Evolutionary conservation across 768 basidiomycete species (phyloP).

Genomic region (Suillus paluster): DNA sequence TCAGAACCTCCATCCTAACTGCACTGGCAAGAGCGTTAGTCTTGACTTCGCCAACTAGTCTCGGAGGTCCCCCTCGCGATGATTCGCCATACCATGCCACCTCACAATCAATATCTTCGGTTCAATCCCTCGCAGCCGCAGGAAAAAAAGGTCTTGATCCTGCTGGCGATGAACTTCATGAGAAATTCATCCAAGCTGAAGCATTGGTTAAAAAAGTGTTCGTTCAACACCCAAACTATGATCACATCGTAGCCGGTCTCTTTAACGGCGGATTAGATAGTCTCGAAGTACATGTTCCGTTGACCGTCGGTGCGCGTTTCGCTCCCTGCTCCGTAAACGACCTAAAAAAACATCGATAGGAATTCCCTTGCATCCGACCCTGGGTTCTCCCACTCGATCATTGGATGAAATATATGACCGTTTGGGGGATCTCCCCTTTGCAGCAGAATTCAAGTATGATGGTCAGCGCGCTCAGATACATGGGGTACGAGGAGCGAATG

Average conservation of each 20-base stretch:
- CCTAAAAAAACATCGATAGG: conserved; percentile 45
- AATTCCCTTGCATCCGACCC: conserved; percentile 82
- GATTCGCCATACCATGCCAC: conserved; percentile 35
- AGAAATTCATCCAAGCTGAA: conserved; percentile 61
- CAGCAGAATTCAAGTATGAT: conserved; percentile 92
- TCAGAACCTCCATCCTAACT: conserved; percentile 78
- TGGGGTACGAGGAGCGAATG: conserved; percentile 37
- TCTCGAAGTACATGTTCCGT: conserved; percentile 61
- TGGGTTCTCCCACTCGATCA: conserved; percentile 87
- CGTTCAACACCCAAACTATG: conserved; percentile 78
- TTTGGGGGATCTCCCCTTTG: conserved; percentile 67
- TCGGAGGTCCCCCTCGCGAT: conserved; percentile 20
- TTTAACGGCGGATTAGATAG: conserved; percentile 63
- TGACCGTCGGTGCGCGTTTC: conserved; percentile 65
- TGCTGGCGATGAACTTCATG: conserved; percentile 40
- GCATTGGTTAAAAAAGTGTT: conserved; percentile 71
- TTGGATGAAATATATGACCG: conserved; percentile 82
- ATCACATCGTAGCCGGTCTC: conserved; percentile 65
- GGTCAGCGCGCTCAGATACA: conserved; percentile 88
- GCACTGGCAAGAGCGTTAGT: conserved; percentile 82
- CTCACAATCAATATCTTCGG: conserved; percentile 21
- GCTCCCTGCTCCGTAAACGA: conserved; percentile 5
- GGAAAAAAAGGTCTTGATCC: conserved; percentile 35
- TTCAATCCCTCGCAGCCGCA: conserved; percentile 19
- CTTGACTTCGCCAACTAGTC: conserved; percentile 49